A percentile compares a stretch with the other conserved stretches of the same genome.
Conservation (phyloP, 352 stramenopile species). For the Poterioochromonas sp. region DNA sequence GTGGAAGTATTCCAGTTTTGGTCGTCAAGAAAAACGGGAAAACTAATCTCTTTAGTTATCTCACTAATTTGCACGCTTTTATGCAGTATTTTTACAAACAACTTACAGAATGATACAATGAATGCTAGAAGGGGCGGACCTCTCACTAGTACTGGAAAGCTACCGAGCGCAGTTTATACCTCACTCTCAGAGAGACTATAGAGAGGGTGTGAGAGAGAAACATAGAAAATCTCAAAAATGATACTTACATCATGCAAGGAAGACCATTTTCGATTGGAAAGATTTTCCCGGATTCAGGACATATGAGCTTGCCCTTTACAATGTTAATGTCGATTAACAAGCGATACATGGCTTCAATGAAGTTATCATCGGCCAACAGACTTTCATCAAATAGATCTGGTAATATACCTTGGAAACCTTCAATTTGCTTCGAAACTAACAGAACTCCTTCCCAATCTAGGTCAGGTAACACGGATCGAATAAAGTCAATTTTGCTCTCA, state of each 20-base stretch:
- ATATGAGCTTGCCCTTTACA: conserved; percentile 86
- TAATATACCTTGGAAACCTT: conserved; percentile 52
- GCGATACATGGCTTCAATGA: conserved; percentile 71
- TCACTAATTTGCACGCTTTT: too few species aligned
- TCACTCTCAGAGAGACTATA: too few species aligned
- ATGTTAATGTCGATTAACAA: conserved; percentile 86
- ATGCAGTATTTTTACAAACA: too few species aligned
- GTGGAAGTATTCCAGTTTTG: too few species aligned
- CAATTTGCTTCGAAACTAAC: conserved; percentile 53
- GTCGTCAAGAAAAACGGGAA: too few species aligned
- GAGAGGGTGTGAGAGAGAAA: not conserved
- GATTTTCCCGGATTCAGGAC: conserved; percentile 83
- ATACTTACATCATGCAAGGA: conserved; percentile 83
- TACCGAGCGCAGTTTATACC: too few species aligned
- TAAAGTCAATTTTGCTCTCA: conserved; percentile 62
- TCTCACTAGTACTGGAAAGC: too few species aligned
- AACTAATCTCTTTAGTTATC: too few species aligned
- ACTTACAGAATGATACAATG: too few species aligned
- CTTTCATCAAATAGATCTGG: conserved; percentile 53
- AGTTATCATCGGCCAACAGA: conserved; percentile 56
- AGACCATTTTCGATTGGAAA: conserved; percentile 94
- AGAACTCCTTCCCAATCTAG: conserved; percentile 65
- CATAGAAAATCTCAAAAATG: conserved; percentile 40
- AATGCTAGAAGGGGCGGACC: too few species aligned
- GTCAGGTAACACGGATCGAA: conserved; percentile 69